phyloP scores from a whole-genome alignment of 2,329 filamentous ascomycete genomes.

The Colletotrichum musae region DNA sequence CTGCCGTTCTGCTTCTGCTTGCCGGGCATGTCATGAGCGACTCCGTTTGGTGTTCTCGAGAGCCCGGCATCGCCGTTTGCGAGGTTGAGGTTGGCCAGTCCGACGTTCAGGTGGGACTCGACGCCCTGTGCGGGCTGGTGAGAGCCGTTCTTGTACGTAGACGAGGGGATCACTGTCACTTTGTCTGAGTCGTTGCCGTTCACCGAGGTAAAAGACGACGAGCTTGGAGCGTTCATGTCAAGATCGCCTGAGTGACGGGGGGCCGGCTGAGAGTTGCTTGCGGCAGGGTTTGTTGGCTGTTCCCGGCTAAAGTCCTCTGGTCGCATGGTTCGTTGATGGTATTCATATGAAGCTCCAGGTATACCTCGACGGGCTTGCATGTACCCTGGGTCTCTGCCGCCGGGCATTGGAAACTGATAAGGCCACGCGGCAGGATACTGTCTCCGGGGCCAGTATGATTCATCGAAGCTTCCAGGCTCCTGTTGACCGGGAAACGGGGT shows the following conservation, averaged over 20 bases:
- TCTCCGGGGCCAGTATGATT: background rate
- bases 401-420: background rate
- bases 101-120: background rate
- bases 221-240: background rate
- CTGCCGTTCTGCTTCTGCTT: background rate
- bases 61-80: background rate
- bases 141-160: background rate
- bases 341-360: background rate
- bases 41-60: background rate
- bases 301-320: background rate
- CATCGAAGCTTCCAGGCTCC: background rate
- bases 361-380: background rate
- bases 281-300: background rate
- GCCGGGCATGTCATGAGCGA: background rate
- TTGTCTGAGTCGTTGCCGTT: background rate
- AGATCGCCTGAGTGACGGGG: background rate
- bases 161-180: background rate
- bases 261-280: background rate
- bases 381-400: background rate
- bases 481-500: background rate
- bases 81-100: background rate
- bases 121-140: background rate
- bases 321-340: background rate
- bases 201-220: background rate
- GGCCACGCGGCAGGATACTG: background rate